phyloP scores from a whole-genome alignment of 2,329 filamentous ascomycete species.

The Blastomyces silverae region DNA sequence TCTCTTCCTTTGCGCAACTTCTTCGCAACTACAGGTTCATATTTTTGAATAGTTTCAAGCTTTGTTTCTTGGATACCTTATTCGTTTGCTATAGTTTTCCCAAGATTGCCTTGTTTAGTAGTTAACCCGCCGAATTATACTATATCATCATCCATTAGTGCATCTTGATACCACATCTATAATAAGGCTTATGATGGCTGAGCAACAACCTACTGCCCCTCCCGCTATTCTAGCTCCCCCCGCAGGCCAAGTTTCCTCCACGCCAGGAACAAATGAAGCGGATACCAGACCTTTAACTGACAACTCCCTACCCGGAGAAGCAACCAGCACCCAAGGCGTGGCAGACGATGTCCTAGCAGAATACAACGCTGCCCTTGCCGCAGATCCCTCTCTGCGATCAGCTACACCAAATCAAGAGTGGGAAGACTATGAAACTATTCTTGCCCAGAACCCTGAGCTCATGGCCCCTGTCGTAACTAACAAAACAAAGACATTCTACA shows the following conservation, averaged over 20 bases:
- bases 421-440: conserved; percentile 21
- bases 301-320: neutral
- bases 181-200: neutral
- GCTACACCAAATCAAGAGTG: conserved; percentile 16
- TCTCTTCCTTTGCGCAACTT: neutral
- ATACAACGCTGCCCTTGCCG: conserved; percentile 19
- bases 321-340: conserved; percentile 8
- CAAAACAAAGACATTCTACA: conserved; percentile 18
- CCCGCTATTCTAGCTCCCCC: neutral
- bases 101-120: neutral
- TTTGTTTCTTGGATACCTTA: neutral
- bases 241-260: neutral
- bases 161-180: neutral
- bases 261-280: neutral
- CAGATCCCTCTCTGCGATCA: conserved; percentile 19
- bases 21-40: neutral
- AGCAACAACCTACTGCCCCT: neutral
- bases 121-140: neutral
- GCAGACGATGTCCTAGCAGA: conserved; percentile 23
- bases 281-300: neutral
- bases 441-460: conserved; percentile 21
- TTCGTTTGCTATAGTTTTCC: neutral
- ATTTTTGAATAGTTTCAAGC: neutral
- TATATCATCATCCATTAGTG: neutral
- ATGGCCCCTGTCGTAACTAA: conserved; percentile 17